Evolutionary conservation across 2,329 filamentous ascomycete species (phyloP).

Genomic region (Phialophora expanda): DNA sequence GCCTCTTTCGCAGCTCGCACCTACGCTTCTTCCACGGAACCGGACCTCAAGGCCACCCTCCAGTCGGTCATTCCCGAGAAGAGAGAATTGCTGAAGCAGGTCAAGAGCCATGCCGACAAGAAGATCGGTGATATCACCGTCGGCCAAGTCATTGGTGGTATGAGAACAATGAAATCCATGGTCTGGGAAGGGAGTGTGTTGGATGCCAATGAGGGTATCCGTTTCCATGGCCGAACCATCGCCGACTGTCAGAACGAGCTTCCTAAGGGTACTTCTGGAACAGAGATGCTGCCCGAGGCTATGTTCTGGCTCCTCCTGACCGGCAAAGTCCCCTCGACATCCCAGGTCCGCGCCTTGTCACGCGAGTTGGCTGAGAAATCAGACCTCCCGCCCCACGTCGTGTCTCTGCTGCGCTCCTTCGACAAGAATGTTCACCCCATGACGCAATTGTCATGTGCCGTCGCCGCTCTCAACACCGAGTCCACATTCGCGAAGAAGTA

Average conservation of each 20-base stretch:
- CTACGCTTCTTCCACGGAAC: slow-evolving; percentile 79
- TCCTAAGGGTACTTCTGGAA: slow-evolving; percentile 88
- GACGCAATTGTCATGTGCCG: slow-evolving; percentile 95
- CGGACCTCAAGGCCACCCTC: slow-evolving; percentile 86
- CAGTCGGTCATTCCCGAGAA: slow-evolving; percentile 86
- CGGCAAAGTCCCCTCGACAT: slow-evolving; percentile 82
- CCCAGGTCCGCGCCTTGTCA: slow-evolving; percentile 81
- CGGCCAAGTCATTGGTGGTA: slow-evolving; percentile 91
- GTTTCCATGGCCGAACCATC: slow-evolving; percentile 97
- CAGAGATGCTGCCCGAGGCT: slow-evolving; percentile 96
- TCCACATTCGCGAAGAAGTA: slow-evolving; percentile 94
- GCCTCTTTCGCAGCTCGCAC: slow-evolving; percentile 49
- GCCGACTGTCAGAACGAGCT: slow-evolving; percentile 95
- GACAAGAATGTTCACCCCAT: slow-evolving; percentile 92
- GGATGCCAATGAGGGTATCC: slow-evolving; percentile 94
- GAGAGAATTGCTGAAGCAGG: slow-evolving; percentile 88
- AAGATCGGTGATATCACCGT: slow-evolving; percentile 91
- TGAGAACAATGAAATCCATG: slow-evolving; percentile 98
- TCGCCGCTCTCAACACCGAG: slow-evolving; percentile 93
- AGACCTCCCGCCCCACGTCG: slow-evolving; percentile 78
- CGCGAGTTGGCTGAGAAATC: slow-evolving; percentile 86
- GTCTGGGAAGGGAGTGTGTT: slow-evolving; percentile 98
- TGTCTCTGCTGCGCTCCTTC: slow-evolving; percentile 87
- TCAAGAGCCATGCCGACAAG: slow-evolving; percentile 83
- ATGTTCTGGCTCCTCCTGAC: slow-evolving; percentile 99